A percentile compares a stretch with the other conserved stretches of the same genome.
Conservation (phyloP, 2,329 filamentous ascomycete species). For the Alternaria triticimaculans region DNA sequence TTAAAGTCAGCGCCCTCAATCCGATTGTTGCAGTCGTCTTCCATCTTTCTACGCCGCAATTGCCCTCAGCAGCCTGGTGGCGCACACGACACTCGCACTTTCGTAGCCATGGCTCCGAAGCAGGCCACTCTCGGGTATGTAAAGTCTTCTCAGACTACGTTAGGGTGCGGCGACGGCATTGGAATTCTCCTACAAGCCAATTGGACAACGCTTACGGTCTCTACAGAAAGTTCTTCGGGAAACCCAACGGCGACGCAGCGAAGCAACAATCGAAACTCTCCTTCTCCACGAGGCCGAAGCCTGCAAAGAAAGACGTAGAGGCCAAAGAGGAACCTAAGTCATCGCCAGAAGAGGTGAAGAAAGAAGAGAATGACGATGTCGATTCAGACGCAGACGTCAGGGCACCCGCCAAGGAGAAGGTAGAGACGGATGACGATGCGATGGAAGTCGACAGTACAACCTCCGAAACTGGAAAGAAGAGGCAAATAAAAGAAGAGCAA, state of each 20-base stretch:
- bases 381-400: conserved; percentile 27
- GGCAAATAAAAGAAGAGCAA: conserved; percentile 37
- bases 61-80: conserved; percentile 9
- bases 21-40: conserved; percentile 12
- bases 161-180: conserved; percentile 65
- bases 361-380: conserved; percentile 20
- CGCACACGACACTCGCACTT: conserved; percentile 13
- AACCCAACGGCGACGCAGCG: conserved; percentile 65
- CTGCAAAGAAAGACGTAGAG: conserved; percentile 50
- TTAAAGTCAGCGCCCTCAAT: conserved; percentile 12
- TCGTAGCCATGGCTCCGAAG: conserved; percentile 61
- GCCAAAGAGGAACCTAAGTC: conserved; percentile 27
- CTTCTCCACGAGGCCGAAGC: conserved; percentile 65
- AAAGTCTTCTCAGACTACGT: conserved; percentile 72
- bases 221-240: conserved; percentile 83
- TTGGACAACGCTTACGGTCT: conserved; percentile 12
- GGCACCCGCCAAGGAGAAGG: conserved; percentile 25
- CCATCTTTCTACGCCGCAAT: conserved; percentile 4
- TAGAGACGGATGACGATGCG: conserved; percentile 23
- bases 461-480: conserved; percentile 39
- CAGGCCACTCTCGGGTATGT: conserved; percentile 92
- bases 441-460: conserved; percentile 38
- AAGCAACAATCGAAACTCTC: conserved; percentile 80
- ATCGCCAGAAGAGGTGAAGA: conserved; percentile 24
- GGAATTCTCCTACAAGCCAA: not conserved